These are phyloP conservation scores for Fusarium incarnatum DNA, from an alignment of 2,329 filamentous ascomycete species.

Conservation along the genomic window DNA sequence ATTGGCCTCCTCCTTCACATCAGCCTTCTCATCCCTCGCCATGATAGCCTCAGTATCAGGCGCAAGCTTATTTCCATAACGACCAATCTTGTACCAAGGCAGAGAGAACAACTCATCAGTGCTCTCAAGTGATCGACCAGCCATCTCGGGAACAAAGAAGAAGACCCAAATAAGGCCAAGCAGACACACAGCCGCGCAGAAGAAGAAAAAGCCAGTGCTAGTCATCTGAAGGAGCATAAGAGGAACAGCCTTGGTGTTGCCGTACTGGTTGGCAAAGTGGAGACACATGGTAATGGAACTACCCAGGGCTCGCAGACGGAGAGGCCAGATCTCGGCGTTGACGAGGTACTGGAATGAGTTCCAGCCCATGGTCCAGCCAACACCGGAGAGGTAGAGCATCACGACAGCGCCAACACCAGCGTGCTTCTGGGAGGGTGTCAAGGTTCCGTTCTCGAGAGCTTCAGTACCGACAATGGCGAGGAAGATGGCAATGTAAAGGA, in stretches of 20 bases:
- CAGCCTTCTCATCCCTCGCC: conserved; percentile 16
- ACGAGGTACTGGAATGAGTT: conserved; percentile 18
- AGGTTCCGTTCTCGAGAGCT: not conserved
- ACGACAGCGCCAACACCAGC: conserved; percentile 17
- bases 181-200: conserved; percentile 19
- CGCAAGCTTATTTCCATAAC: conserved; percentile 47
- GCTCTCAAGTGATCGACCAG: conserved; percentile 66
- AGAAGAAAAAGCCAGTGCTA: conserved; percentile 16
- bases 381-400: conserved; percentile 16
- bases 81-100: conserved; percentile 75
- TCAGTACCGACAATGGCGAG: conserved; percentile 9
- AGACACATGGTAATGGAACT: conserved; percentile 24
- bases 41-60: conserved; percentile 22
- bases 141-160: conserved; percentile 74
- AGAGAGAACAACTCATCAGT: conserved; percentile 74
- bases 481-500: conserved; percentile 26
- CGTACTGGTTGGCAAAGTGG: conserved; percentile 21
- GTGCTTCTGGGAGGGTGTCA: conserved; percentile 15
- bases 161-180: conserved; percentile 71
- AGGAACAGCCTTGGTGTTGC: conserved; percentile 20
- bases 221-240: conserved; percentile 15
- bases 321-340: conserved; percentile 24
- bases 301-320: conserved; percentile 18
- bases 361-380: conserved; percentile 22
- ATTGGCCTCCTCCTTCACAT: conserved; percentile 9